Conservation (phyloP, 1,139 yeast genomes). For the Suhomyces guaymorum region DNA sequence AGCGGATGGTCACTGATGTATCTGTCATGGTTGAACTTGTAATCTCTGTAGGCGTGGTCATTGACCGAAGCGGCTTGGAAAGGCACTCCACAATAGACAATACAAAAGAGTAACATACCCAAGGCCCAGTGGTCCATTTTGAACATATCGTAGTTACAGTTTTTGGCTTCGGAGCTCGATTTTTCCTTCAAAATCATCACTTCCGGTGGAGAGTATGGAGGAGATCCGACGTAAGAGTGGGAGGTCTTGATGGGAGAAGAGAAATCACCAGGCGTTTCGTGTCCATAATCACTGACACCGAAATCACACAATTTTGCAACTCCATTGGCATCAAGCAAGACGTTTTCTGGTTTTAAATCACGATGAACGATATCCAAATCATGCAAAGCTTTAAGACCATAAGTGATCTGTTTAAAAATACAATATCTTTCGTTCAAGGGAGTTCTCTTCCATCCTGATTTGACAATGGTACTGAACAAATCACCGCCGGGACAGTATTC, state of each 20-base stretch:
- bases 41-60: slow-evolving; percentile 62
- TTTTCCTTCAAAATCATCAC: slow-evolving; percentile 56
- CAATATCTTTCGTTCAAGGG: slow-evolving; percentile 55
- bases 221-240: slow-evolving; percentile 66
- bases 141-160: slow-evolving; percentile 62
- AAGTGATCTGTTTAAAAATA: slow-evolving; percentile 58
- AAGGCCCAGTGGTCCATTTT: slow-evolving; percentile 74
- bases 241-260: slow-evolving; percentile 47
- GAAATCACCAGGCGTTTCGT: slow-evolving; percentile 55
- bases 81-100: slow-evolving; percentile 62
- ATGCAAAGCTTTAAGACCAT: slow-evolving; percentile 57
- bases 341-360: slow-evolving; percentile 68
- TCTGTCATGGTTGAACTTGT: slow-evolving; percentile 52
- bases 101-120: slow-evolving; percentile 64
- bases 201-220: slow-evolving; percentile 81
- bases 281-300: slow-evolving; percentile 71
- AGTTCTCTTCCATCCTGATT: slow-evolving; percentile 51
- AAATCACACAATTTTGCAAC: slow-evolving; percentile 72
- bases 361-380: slow-evolving; percentile 60
- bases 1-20: slow-evolving; percentile 51
- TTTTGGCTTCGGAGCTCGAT: slow-evolving; percentile 35
- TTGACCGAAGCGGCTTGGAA: slow-evolving; percentile 52
- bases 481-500: slow-evolving; percentile 64
- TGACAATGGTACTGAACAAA: slow-evolving; percentile 45
- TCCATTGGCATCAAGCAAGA: slow-evolving; percentile 57